Percentiles rank a stretch among this genome's conserved stretches.
phyloP scores from a whole-genome alignment of 306 rosid species.

The Corylus heterophylla region DNA sequence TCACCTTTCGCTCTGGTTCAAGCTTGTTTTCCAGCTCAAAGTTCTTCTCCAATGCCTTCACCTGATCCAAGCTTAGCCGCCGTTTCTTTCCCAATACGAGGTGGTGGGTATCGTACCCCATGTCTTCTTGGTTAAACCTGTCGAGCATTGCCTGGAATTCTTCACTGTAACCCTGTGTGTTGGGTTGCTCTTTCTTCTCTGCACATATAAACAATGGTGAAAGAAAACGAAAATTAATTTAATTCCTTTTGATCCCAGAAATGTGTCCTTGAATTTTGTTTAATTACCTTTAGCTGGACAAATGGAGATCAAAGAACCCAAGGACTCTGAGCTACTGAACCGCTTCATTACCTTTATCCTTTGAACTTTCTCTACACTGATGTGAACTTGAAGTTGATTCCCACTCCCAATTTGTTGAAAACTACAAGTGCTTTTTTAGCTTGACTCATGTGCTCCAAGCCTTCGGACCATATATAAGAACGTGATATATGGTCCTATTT shows the following conservation, averaged over 20 bases:
- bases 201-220: neutral
- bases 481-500: too few relatives aligned
- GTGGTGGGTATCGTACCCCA: conserved; percentile 36
- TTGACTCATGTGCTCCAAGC: too few relatives aligned
- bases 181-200: conserved; percentile 29
- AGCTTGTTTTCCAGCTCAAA: conserved; percentile 75
- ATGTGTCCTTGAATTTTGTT: neutral
- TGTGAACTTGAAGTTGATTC: too few relatives aligned
- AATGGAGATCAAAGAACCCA: conserved; percentile 41
- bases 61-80: conserved; percentile 59
- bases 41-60: conserved; percentile 63
- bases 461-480: too few relatives aligned
- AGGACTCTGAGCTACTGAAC: conserved; percentile 40
- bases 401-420: too few relatives aligned
- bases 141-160: conserved; percentile 77
- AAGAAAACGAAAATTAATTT: neutral
- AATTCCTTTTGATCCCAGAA: neutral
- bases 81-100: conserved; percentile 49
- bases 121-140: conserved; percentile 65
- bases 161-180: conserved; percentile 47
- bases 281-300: conserved; percentile 52
- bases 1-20: conserved; percentile 68
- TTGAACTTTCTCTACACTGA: too few relatives aligned
- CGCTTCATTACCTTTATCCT: conserved; percentile 43
- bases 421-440: too few relatives aligned